Conservation (phyloP, 257 asterid species). For the Nyctanthes arbortristis region DNA sequence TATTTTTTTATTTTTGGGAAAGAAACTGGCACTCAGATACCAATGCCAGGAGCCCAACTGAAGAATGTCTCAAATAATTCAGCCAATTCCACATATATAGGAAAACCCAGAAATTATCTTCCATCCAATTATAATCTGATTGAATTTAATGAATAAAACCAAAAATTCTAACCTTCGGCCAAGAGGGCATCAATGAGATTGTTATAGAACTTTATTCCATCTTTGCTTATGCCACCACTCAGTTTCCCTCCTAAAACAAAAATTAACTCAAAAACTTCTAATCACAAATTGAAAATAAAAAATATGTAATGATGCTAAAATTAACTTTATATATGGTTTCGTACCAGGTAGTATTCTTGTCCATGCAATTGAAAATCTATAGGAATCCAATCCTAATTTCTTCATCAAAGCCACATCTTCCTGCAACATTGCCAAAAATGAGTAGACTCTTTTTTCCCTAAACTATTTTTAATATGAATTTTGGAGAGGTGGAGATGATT, state of each 20-base stretch:
- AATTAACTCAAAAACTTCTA: not conserved
- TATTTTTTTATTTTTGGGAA: too few species aligned
- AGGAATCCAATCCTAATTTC: constrained; percentile 8
- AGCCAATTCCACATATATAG: too few species aligned
- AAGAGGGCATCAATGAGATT: constrained; percentile 29
- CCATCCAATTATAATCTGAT: too few species aligned
- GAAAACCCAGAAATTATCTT: too few species aligned
- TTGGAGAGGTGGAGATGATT: not conserved
- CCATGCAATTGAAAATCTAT: constrained; percentile 35
- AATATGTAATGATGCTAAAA: too few species aligned
- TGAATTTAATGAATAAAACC: too few species aligned
- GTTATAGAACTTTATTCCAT: constrained; percentile 25
- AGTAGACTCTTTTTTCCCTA: too few species aligned
- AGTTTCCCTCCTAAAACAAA: constrained; percentile 19
- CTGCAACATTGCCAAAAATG: not conserved
- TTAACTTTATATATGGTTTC: not conserved
- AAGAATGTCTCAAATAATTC: too few species aligned
- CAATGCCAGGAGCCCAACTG: too few species aligned
- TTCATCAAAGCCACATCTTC: constrained; percentile 23
- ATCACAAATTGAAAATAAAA: too few species aligned
- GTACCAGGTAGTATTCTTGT: constrained; percentile 28
- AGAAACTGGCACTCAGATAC: too few species aligned
- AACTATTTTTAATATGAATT: not conserved
- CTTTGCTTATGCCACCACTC: constrained; percentile 19
- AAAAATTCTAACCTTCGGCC: constrained; percentile 30